Conservation (phyloP, 495 filamentous ascomycete genomes). For the Halenospora varia region DNA sequence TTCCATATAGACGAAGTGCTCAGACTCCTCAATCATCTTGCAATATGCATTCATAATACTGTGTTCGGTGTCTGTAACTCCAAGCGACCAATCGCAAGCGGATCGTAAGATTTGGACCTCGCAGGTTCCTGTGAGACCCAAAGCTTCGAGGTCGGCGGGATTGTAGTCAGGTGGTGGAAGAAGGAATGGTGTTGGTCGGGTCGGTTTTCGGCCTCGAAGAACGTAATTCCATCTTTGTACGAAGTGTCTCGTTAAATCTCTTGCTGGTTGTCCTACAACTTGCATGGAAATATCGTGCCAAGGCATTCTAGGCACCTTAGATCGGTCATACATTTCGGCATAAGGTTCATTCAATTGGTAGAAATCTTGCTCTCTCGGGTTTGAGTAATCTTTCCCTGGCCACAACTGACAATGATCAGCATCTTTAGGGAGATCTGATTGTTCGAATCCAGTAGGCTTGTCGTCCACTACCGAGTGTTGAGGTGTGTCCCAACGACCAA, state of each 20-base stretch:
- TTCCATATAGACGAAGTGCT: conserved; percentile 98
- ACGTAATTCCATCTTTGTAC: conserved; percentile 99
- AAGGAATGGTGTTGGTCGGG: conserved; percentile 87
- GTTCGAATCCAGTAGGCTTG: conserved; percentile 92
- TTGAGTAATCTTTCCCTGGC: conserved; percentile 98
- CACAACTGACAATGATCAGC: conserved; percentile 93
- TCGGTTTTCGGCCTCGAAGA: conserved; percentile 88
- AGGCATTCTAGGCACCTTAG: conserved; percentile 86
- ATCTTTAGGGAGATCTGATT: conserved; percentile 72
- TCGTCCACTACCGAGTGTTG: conserved; percentile 89
- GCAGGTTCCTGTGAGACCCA: conserved; percentile 88
- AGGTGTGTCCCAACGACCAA: conserved; percentile 95
- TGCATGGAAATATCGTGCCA: conserved; percentile 99
- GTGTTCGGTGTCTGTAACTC: conserved; percentile 79
- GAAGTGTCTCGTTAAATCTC: conserved; percentile 93
- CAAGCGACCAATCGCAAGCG: conserved; percentile 85
- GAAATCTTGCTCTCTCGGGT: conserved; percentile 93
- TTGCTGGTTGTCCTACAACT: conserved; percentile 90
- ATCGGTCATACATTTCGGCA: conserved; percentile 97
- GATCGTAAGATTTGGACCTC: conserved; percentile 95
- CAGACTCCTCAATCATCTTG: conserved; percentile 88
- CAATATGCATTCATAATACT: conserved; percentile 97
- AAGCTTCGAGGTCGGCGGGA: conserved; percentile 73
- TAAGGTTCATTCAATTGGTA: conserved; percentile 92
- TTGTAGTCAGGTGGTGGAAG: conserved; percentile 92